Evolutionary conservation across 139 green algal species (phyloP).

Genomic region (Coelastrella sp.): DNA sequence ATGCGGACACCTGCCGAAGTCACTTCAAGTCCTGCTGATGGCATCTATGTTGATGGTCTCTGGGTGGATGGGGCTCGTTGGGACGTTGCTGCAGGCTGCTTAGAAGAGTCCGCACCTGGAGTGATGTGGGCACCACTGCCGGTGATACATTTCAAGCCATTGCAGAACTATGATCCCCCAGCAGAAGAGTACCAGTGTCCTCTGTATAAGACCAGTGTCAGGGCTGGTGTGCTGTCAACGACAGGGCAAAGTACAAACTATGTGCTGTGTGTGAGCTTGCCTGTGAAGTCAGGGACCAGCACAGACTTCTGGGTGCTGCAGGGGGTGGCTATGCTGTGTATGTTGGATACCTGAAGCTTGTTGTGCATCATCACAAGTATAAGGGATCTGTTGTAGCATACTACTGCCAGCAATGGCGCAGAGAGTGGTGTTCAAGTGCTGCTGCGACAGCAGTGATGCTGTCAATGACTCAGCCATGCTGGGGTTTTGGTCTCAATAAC

Average conservation of each 20-base stretch:
- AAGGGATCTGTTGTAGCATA: no score
- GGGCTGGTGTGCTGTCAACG: conserved; percentile 82
- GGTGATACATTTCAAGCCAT: conserved; percentile 76
- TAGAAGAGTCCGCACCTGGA: conserved; percentile 75
- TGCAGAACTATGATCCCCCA: conserved; percentile 56
- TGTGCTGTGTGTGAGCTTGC: conserved; percentile 78
- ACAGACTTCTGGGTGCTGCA: conserved; percentile 84
- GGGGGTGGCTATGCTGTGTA: conserved; percentile 81
- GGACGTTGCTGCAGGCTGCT: conserved; percentile 45
- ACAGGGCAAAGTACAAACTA: conserved; percentile 89
- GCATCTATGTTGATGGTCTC: conserved; percentile 80
- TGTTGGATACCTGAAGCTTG: no score
- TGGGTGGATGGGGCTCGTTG: conserved; percentile 85
- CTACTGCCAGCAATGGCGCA: no score
- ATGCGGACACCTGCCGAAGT: conserved; percentile 42
- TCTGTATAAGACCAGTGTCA: conserved; percentile 87
- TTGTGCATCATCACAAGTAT: no score
- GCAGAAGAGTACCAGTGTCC: conserved; percentile 77
- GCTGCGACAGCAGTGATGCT: no score
- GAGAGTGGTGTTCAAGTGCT: no score
- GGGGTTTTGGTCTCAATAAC: no score
- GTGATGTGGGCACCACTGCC: conserved; percentile 83
- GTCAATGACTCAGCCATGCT: no score
- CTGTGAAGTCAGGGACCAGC: conserved; percentile 64
- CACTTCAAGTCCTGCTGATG: conserved; percentile 64